Base-by-base conservation (phyloP, 352 stramenopile species). In the Phytophthora kernoviae region DNA sequence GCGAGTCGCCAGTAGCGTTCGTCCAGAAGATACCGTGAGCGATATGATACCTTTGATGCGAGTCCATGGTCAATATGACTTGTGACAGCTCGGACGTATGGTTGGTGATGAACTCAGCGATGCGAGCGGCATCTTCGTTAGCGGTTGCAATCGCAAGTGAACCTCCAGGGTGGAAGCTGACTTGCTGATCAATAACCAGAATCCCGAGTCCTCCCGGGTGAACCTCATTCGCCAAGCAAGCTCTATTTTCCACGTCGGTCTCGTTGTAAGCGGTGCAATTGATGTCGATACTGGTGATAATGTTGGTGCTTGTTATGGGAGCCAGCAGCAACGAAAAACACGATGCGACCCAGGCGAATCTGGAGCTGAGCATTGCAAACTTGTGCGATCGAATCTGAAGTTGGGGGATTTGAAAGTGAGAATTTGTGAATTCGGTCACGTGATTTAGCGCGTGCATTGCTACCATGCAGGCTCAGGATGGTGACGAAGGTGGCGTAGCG, bases 1-100 rank as follows among this genome's bases (percentile, higher is more conserved):
- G 94, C 37, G 85, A 81, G 8, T 87, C 70, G 17, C 69, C 74
- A 11, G 72, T 30, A 1, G 53, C 70, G 50, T 94, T 81, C 9
- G 68, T 57, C 95, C 96, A 99, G 66, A 98, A 98, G n/a, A 79
- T 79, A 3, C 87, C 87, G 73, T 98, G 93, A 2, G 94, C 92
- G 58, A 98, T 97, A 71, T 99, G 91, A 45, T 97, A 80, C 7
- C 88, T 88, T 42, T 98, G 87, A 81, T 99, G 96, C 20, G 90
- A 96, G 68, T 99, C 96, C 47, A 98, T 74, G n/a, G 96, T 98
- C 20, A 98, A 74, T 9, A 98, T 79, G 21, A 98, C 76, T 41
- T 97, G 86, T 18, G 63, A 57, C 37, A 95, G 82, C 20, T 83
- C 43, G 0, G 60, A 49, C 21, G 48, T 43, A 62, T 98, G 66